These are phyloP conservation scores for Gloeophyllum trabeum DNA, from an alignment of 768 basidiomycete species.

Conservation along the genomic window DNA sequence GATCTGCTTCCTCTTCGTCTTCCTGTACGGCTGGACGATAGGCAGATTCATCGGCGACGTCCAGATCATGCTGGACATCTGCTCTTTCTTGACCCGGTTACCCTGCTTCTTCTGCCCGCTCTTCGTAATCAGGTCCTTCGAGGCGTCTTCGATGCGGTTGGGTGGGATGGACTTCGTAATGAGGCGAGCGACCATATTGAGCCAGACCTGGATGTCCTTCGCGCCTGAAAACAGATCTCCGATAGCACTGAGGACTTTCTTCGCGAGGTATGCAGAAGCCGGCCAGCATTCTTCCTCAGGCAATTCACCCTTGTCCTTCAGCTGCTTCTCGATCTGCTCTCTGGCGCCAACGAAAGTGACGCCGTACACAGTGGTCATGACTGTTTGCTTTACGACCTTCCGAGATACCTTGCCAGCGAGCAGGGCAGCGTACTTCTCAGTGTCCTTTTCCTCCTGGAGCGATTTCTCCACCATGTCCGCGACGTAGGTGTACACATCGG, in stretches of 20 bases:
- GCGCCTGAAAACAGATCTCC: conserved; percentile 93
- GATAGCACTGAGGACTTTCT: conserved; percentile 70
- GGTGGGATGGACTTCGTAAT: conserved; percentile 81
- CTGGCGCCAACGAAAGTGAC: conserved; percentile 93
- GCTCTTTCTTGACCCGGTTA: conserved; percentile 59
- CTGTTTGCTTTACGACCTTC: conserved; percentile 98
- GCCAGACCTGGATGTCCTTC: conserved; percentile 84
- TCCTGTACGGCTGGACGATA: conserved; percentile 93
- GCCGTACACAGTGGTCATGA: conserved; percentile 99
- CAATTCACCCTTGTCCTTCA: conserved; percentile 66
- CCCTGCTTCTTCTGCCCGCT: conserved; percentile 5
- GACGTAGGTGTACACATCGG: conserved; percentile 92
- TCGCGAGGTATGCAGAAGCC: conserved; percentile 72
- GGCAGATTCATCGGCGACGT: conserved; percentile 93
- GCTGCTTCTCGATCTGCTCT: conserved; percentile 87
- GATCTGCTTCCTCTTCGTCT: conserved; percentile 71
- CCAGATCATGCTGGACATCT: conserved; percentile 96
- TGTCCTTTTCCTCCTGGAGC: conserved; percentile 43
- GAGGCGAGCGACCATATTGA: conserved; percentile 71
- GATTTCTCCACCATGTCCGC: conserved; percentile 72
- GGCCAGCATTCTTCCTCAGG: conserved; percentile 62
- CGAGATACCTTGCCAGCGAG: conserved; percentile 72
- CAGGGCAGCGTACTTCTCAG: conserved; percentile 50
- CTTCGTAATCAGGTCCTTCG: conserved; percentile 16
- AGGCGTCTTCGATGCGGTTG: conserved; percentile 43